Base-by-base conservation (phyloP, 2,329 filamentous ascomycete genomes). In the Celoporthe dispersa region DNA sequence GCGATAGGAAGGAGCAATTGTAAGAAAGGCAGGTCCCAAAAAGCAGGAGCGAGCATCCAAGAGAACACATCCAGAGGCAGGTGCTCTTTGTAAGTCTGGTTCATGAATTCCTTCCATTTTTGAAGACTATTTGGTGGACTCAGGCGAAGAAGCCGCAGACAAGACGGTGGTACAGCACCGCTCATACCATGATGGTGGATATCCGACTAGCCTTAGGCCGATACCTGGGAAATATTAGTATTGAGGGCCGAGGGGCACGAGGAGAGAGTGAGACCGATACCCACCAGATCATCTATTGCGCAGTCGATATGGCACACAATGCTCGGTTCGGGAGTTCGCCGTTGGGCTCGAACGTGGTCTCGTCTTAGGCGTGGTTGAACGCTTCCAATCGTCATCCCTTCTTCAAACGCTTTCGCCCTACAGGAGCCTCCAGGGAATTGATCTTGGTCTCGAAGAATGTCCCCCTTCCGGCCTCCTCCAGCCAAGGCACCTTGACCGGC, bases 401-500 rank as follows among this genome's bases (percentile, higher is more conserved):
- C 68, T 67, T 75, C 70, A 77, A 77, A 73, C 80, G 82, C 68
- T 78, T 81, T 14, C 68, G 73, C 16, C 82, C 82, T 44, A 84
- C 74, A 37, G 74, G 75, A 28, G 82, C 84, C 66, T 83, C 78
- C 11, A 84, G 77, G 0, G 80, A 76, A 64, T 84, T 83, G 70
- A 87, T 84, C 69, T 84, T 87, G 0, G 86, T 82, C 5, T 80
- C 81, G 59, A 78, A 76, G 76, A 84, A 86, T 67, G 79, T 76
- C 16, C 77, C 80, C 57, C 76, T 70, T 63, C 64, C 73, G 2
- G 78, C 82, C 74, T 88, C 84, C 39, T 82, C 75, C 12, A 90
- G 71, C 91, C 91, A 93, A 2, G 81, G 77, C 33, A 86, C 82
- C 48, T 86, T 80, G 33, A 91, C 80, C 1, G 83, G 77, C 1